These are phyloP conservation scores for Colletotrichum sp. DNA, from an alignment of 2,329 filamentous ascomycete genomes.

Conservation along the genomic window DNA sequence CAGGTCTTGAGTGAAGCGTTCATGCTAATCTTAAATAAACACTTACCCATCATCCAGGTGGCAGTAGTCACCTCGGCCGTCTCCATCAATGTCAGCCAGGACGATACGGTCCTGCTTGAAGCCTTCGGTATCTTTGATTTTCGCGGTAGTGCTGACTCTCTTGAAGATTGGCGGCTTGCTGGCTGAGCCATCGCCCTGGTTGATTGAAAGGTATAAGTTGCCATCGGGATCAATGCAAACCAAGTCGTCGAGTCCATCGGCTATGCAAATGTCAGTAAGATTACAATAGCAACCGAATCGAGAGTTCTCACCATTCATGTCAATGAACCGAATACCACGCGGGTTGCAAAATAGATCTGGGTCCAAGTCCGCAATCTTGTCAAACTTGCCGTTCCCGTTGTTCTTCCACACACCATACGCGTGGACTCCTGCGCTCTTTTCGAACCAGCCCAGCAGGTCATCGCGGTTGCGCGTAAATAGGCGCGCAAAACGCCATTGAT, in stretches of 20 bases:
- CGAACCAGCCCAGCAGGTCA: constrained; percentile 14
- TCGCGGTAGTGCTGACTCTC: background rate
- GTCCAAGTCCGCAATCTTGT: constrained; percentile 10
- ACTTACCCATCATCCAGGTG: constrained; percentile 19
- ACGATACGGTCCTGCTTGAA: background rate
- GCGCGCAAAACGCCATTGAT: constrained; percentile 27
- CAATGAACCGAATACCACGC: background rate
- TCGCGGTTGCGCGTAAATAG: constrained; percentile 22
- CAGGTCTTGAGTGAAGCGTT: rapidly evolving
- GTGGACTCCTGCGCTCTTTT: background rate
- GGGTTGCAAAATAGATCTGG: background rate
- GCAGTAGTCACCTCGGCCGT: constrained; percentile 36
- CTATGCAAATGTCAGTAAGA: background rate
- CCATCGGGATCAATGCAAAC: constrained; percentile 8
- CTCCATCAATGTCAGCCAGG: constrained; percentile 29
- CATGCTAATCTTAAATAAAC: rapidly evolving
- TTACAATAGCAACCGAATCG: constrained; percentile 16
- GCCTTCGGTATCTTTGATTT: background rate
- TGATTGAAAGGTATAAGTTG: background rate
- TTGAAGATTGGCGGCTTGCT: background rate
- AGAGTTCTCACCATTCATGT: background rate
- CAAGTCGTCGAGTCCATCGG: constrained; percentile 21
- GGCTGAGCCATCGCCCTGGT: constrained; percentile 1
- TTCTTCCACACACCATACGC: background rate
- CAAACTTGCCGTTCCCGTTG: background rate